phyloP scores from a whole-genome alignment of 441 rosid species.

The Lepidium campestre region DNA sequence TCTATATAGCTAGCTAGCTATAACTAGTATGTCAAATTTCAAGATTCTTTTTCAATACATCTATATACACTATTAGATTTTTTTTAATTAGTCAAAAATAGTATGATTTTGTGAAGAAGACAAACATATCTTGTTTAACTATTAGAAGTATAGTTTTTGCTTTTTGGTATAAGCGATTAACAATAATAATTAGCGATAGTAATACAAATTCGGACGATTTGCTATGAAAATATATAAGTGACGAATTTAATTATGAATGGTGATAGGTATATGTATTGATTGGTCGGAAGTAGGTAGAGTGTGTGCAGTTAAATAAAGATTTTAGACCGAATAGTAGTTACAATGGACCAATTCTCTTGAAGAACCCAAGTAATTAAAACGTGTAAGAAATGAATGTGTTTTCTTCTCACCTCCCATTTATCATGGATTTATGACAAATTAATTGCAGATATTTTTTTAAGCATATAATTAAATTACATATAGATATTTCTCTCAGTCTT shows the following conservation, averaged over 20 bases:
- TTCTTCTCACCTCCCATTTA: background rate
- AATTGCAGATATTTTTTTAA: background rate
- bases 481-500: background rate
- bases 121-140: too few relatives aligned
- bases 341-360: background rate
- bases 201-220: background rate
- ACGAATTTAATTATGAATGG: background rate
- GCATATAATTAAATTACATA: background rate
- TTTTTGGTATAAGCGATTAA: background rate
- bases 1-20: background rate
- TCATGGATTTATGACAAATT: conserved; percentile 1
- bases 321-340: background rate
- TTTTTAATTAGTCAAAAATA: too few relatives aligned
- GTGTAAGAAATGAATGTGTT: background rate
- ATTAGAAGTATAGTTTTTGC: too few relatives aligned
- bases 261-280: background rate
- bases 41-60: background rate
- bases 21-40: background rate
- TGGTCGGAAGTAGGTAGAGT: background rate
- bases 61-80: too few relatives aligned
- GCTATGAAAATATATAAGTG: background rate
- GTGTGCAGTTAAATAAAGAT: background rate
- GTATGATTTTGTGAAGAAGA: too few relatives aligned
- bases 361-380: background rate
- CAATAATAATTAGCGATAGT: background rate